Evolutionary conservation across 2,329 filamentous ascomycete species (phyloP), one percentile per base, ranked within the genome.

Genomic region (Graphilbum ipis-grandicollis): DNA sequence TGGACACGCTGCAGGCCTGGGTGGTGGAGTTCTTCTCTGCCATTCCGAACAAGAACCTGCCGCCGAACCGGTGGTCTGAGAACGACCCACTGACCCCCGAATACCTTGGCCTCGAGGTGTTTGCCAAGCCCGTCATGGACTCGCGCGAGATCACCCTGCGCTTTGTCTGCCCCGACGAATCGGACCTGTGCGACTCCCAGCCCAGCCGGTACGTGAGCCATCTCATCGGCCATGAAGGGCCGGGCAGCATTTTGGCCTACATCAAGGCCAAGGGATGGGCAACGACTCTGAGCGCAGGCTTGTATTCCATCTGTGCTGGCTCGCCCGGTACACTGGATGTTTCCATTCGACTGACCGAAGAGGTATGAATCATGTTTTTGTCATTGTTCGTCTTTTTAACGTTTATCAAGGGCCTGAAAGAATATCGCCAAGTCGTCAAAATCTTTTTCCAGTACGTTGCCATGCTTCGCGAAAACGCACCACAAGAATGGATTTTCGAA

Each of bases 61-160:
- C 74, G 10, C 65, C 58, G 15, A 72, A 72, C 43, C 52, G 61
- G 19, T 75, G 70, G 70, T 54, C 61, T 5, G 55, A 62, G 2
- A 65, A 66, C 43, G 53, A 59, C 13, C 68, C 68, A 0, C 65
- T 67, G 44, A 56, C 60, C 19, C 51, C 60, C 26, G 58, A 59
- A 12, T 60, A 68, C 31, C 56, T 75, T 3, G 61, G 63, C 4
- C 79, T 74, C 26, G 79, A 88, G 53, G 74, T 81, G 36, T 93
- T 88, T 52, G 82, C 81, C 19, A 93, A 90, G 58, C 86, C 86
- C 0, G 85, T 94, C 31, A 86, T 92, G 75, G 84, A 94, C 44
- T 77, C 75, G 15, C 70, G 83, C 39, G 76, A 79, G 36, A 58
- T 94, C 42, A 81, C 81, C 41, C 68, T 94, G 33, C 75, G 71